Evolutionary conservation across 176 grass and related monocot genomes (phyloP).

Genomic region (Pontederia crassipes): DNA sequence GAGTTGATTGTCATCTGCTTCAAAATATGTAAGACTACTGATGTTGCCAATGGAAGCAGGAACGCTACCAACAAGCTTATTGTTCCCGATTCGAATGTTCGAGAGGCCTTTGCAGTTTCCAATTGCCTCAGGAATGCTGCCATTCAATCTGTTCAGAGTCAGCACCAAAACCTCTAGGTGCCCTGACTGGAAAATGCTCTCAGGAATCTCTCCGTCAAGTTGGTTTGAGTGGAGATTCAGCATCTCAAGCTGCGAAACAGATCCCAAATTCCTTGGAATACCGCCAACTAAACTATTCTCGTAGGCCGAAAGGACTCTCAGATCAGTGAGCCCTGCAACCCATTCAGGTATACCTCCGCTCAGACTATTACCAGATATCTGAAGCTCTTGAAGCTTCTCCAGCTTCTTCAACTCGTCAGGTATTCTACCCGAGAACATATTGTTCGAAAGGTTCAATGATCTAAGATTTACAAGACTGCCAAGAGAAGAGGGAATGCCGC

Average conservation of each 20-base stretch:
- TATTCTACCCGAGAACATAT: constrained; percentile 41
- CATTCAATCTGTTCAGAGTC: constrained; percentile 65
- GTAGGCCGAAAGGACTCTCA: constrained; percentile 69
- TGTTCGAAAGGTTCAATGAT: constrained; percentile 77
- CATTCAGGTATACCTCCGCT: constrained; percentile 49
- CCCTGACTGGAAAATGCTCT: constrained; percentile 60
- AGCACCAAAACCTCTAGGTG: constrained; percentile 62
- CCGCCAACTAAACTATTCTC: constrained; percentile 57
- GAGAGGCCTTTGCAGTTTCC: constrained; percentile 55
- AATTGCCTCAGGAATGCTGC: constrained; percentile 52
- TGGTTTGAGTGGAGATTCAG: constrained; percentile 88
- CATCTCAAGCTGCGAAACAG: constrained; percentile 42
- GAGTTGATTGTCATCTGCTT: constrained; percentile 67
- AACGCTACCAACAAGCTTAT: constrained; percentile 47
- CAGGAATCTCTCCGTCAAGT: constrained; percentile 56
- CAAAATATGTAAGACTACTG: constrained; percentile 78
- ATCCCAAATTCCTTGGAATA: constrained; percentile 57
- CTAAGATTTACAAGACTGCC: constrained; percentile 25
- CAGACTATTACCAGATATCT: constrained; percentile 74
- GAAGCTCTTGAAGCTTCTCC: constrained; percentile 42
- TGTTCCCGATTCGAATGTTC: constrained; percentile 78
- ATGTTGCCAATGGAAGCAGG: constrained; percentile 55
- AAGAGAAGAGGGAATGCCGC: constrained; percentile 29
- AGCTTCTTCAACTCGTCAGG: constrained; percentile 35
- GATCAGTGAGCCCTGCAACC: constrained; percentile 38